Evolutionary conservation across 805 yeast genomes (phyloP).

Genomic region (Candida sonorensis): DNA sequence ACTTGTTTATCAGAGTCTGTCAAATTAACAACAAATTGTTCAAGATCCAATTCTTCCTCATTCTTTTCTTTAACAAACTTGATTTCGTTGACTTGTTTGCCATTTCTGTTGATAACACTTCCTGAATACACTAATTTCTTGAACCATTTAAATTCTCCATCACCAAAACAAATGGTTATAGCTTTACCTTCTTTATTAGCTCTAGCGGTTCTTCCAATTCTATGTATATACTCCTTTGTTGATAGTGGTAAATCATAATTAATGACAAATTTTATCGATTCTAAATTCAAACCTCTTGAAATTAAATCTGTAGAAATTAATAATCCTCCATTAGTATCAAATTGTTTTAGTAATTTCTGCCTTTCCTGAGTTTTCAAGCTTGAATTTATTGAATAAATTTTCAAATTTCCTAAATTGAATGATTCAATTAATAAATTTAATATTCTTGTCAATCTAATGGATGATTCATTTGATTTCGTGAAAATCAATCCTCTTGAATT

Average conservation of each 20-base stretch:
- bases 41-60: conserved; percentile 3
- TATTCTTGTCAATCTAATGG: conserved; percentile 69
- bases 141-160: conserved; percentile 69
- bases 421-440: conserved; percentile 35
- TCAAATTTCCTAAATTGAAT: conserved; percentile 6
- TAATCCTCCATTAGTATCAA: conserved; percentile 42
- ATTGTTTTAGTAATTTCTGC: conserved; percentile 49
- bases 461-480: conserved; percentile 76
- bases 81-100: conserved; percentile 28
- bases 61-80: conserved; percentile 20
- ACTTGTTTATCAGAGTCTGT: conserved; percentile 29
- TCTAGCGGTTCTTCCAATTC: conserved; percentile 97
- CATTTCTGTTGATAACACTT: conserved; percentile 46
- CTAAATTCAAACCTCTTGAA: conserved; percentile 91
- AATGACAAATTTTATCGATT: conserved; percentile 62
- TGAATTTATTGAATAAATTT: conserved; percentile 48
- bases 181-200: conserved; percentile 79
- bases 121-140: conserved; percentile 38
- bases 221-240: conserved; percentile 86
- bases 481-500: conserved; percentile 47
- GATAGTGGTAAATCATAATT: conserved; percentile 90
- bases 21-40: conserved; percentile 23
- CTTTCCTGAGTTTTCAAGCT: conserved; percentile 49
- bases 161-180: conserved; percentile 64
- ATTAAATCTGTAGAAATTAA: conserved; percentile 83